Percentiles rank a stretch among this genome's conserved stretches.
Evolutionary conservation across 2,329 filamentous ascomycete genomes (phyloP).

Genomic region (Pyricularia grisea): DNA sequence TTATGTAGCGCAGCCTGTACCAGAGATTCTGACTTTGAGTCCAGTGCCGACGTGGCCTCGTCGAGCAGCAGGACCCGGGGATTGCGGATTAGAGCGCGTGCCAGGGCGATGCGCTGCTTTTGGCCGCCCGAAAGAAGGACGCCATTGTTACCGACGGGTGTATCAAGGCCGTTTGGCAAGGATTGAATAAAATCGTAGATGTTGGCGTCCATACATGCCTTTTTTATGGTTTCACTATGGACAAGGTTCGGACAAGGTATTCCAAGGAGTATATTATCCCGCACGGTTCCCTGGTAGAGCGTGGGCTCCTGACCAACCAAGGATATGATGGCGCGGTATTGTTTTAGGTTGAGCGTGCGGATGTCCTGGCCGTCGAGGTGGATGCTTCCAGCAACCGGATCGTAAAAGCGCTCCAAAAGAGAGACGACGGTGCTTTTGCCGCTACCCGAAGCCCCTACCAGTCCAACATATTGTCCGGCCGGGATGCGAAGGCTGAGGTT

Average conservation of each 20-base stretch:
- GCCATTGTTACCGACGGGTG: neutral
- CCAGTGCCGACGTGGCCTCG: no score
- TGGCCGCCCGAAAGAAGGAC: neutral
- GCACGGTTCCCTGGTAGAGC: constrained; percentile 73
- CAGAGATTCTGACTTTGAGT: no score
- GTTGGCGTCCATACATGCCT: constrained; percentile 81
- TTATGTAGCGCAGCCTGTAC: no score
- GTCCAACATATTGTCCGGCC: constrained; percentile 74
- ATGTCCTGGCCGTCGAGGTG: constrained; percentile 80
- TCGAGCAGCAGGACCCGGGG: no score
- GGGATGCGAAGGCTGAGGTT: constrained; percentile 67
- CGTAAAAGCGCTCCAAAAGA: constrained; percentile 88
- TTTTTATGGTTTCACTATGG: constrained; percentile 61
- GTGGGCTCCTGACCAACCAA: constrained; percentile 93
- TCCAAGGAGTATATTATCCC: constrained; percentile 82
- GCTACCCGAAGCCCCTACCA: constrained; percentile 90
- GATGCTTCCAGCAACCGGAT: constrained; percentile 71
- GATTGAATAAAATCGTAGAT: constrained; percentile 89
- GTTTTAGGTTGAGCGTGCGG: constrained; percentile 68
- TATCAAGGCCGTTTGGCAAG: constrained; percentile 32
- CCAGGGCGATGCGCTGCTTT: no score
- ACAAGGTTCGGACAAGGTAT: constrained; percentile 49
- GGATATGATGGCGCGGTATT: constrained; percentile 75
- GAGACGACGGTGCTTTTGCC: constrained; percentile 93
- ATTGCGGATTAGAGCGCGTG: no score